phyloP scores from a whole-genome alignment of 2,329 filamentous ascomycete species.

The Cladophialophora psammophila region DNA sequence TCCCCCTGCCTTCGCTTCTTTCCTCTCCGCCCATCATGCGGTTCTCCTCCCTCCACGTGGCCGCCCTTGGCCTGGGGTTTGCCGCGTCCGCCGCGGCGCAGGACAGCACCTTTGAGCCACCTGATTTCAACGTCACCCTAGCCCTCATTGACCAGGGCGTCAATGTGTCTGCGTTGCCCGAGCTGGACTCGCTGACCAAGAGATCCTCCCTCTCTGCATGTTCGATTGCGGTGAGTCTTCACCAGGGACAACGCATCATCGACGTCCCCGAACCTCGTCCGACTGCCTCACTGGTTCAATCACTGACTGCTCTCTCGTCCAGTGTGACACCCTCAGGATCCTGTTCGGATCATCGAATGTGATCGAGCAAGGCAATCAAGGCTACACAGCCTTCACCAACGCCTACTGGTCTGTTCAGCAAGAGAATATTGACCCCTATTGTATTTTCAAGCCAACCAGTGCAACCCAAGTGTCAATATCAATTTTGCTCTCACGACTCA shows the following conservation, averaged over 20 bases:
- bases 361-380: slow-evolving; percentile 21
- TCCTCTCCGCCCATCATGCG: slow-evolving; percentile 21
- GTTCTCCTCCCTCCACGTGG: slow-evolving; percentile 16
- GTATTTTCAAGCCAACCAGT: slow-evolving; percentile 45
- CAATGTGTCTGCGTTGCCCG: slow-evolving; percentile 24
- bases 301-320: background rate
- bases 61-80: slow-evolving; percentile 17
- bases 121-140: slow-evolving; percentile 32
- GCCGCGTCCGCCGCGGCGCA: slow-evolving; percentile 10
- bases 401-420: slow-evolving; percentile 51
- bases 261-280: background rate
- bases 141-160: slow-evolving; percentile 29
- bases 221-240: slow-evolving; percentile 25
- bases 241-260: background rate
- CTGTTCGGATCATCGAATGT: slow-evolving; percentile 31
- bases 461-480: slow-evolving; percentile 45
- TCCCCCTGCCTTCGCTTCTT: background rate
- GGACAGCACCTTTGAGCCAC: slow-evolving; percentile 23
- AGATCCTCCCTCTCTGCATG: slow-evolving; percentile 25
- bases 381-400: slow-evolving; percentile 37
- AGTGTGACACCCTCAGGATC: slow-evolving; percentile 29
- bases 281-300: background rate
- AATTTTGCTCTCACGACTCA: slow-evolving; percentile 44
- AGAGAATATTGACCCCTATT: slow-evolving; percentile 45
- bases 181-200: slow-evolving; percentile 9